These are phyloP conservation scores for Kodamaea suecica DNA, from an alignment of 1,139 yeast genomes.

Conservation along the genomic window DNA sequence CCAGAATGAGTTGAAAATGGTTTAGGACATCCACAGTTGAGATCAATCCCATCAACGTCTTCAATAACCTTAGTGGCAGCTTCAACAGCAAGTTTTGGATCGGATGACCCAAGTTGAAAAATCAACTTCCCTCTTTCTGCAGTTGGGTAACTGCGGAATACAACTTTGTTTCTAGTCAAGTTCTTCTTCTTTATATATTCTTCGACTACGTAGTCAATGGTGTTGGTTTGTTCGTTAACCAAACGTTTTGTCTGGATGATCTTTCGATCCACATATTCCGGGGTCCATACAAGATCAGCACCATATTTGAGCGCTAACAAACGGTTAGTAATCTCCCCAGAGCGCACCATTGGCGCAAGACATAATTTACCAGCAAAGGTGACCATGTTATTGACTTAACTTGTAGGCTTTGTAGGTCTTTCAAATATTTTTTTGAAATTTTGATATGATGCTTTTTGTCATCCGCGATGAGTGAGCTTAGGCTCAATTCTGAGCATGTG, in stretches of 20 bases:
- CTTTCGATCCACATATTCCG: slow-evolving; percentile 88
- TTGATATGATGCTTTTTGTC: too few species aligned
- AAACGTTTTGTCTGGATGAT: slow-evolving; percentile 65
- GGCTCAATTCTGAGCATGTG: too few species aligned
- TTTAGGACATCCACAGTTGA: slow-evolving; percentile 96
- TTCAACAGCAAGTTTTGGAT: slow-evolving; percentile 77
- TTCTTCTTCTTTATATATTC: slow-evolving; percentile 7
- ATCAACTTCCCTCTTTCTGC: slow-evolving; percentile 63
- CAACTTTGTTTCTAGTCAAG: slow-evolving; percentile 35
- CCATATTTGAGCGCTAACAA: slow-evolving; percentile 76
- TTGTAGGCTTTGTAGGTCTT: too few species aligned
- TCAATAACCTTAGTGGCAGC: slow-evolving; percentile 78
- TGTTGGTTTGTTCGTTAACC: slow-evolving; percentile 51
- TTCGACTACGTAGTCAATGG: slow-evolving; percentile 52
- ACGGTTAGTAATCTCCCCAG: slow-evolving; percentile 90
- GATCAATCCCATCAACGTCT: slow-evolving; percentile 90
- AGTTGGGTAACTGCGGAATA: slow-evolving; percentile 69
- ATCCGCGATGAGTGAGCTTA: too few species aligned
- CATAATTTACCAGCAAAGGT: slow-evolving; percentile 62
- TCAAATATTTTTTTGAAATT: too few species aligned
- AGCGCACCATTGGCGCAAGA: slow-evolving; percentile 94
- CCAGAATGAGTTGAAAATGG: slow-evolving; percentile 87
- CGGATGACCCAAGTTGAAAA: slow-evolving; percentile 87
- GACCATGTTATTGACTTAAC: slow-evolving; percentile 14
- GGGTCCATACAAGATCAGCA: slow-evolving; percentile 94